Percentiles rank a stretch among this genome's conserved stretches.
These are phyloP conservation scores for Hypocreales sp. DNA, from an alignment of 2,329 filamentous ascomycete species.

Conservation along the genomic window DNA sequence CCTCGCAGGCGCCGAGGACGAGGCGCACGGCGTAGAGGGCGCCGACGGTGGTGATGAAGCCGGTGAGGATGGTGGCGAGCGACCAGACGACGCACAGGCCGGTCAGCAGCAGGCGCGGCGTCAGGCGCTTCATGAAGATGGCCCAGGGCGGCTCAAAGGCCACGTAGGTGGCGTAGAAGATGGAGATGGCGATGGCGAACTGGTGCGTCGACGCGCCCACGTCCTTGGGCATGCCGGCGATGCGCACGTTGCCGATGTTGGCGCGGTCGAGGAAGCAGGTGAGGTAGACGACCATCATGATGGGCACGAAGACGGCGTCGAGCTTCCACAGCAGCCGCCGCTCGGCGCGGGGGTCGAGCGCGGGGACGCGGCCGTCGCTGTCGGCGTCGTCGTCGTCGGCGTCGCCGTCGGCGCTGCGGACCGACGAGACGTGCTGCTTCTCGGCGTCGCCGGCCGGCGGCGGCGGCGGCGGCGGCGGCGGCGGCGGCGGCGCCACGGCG, in stretches of 20 bases:
- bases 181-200: conserved; percentile 16
- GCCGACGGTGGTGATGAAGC: conserved; percentile 13
- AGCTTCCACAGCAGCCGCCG: conserved; percentile 15
- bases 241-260: conserved; percentile 27
- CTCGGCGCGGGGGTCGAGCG: conserved; percentile 13
- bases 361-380: too few relatives aligned
- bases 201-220: conserved; percentile 14
- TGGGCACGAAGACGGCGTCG: conserved; percentile 17
- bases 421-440: too few relatives aligned
- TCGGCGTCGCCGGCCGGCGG: too few relatives aligned
- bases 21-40: conserved; percentile 11
- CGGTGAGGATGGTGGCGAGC: conserved; percentile 11
- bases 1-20: conserved; percentile 10
- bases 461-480: too few relatives aligned
- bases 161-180: conserved; percentile 17
- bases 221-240: conserved; percentile 17
- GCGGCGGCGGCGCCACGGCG: too few relatives aligned
- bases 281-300: conserved; percentile 40
- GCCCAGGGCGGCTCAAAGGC: conserved; percentile 15
- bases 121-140: conserved; percentile 16
- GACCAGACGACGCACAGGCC: conserved; percentile 12
- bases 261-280: conserved; percentile 37
- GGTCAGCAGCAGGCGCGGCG: conserved; percentile 15
- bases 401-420: too few relatives aligned
- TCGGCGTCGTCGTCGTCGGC: too few relatives aligned